Evolutionary conservation across 805 yeast species (phyloP).

Genomic region (Yamadazyma nakazawae): DNA sequence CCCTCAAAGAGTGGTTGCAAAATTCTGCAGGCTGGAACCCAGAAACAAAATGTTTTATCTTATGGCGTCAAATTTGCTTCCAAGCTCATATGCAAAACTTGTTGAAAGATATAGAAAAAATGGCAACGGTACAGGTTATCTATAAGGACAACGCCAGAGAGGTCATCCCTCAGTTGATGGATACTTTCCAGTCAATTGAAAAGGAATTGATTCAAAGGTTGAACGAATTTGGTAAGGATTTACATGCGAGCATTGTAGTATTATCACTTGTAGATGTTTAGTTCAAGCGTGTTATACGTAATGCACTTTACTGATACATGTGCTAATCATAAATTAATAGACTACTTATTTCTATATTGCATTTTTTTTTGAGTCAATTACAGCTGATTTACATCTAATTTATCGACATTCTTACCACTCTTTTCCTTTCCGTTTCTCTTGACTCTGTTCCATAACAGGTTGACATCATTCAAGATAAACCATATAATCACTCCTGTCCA

Average conservation of each 20-base stretch:
- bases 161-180: not conserved
- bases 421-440: slow-evolving; percentile 51
- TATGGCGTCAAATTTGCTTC: not conserved
- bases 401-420: slow-evolving; percentile 28
- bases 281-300: not conserved
- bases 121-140: not conserved
- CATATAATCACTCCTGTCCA: slow-evolving; percentile 77
- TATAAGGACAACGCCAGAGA: not conserved
- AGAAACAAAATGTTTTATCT: not conserved
- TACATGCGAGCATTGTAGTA: not conserved
- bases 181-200: not conserved
- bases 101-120: not conserved
- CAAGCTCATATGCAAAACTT: not conserved
- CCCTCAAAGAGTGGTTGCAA: not conserved
- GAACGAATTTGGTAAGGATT: not conserved
- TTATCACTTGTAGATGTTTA: not conserved
- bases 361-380: not conserved
- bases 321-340: no score
- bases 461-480: slow-evolving; percentile 65
- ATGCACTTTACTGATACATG: no score
- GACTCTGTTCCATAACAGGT: slow-evolving; percentile 77
- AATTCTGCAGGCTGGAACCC: not conserved
- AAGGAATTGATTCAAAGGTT: not conserved
- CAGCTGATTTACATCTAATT: slow-evolving; percentile 11
- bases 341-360: not conserved